Base-by-base conservation (phyloP, 139 green algal genomes). In the Coccomyxa sp. region DNA sequence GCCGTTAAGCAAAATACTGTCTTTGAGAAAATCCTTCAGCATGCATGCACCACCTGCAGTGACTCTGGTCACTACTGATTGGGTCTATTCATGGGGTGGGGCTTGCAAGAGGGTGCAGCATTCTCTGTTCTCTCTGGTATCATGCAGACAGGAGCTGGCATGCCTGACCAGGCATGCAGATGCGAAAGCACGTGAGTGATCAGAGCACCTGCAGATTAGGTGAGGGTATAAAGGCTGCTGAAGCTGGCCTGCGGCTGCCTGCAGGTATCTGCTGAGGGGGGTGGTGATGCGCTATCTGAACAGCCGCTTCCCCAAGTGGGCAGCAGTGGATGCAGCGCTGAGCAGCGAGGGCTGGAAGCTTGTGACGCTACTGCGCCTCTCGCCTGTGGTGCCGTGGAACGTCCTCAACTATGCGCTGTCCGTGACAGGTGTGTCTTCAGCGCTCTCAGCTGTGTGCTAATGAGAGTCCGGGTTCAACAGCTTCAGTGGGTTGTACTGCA, bases 301-400 rank as follows among this genome's bases (percentile, higher is more conserved):
- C 14, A 69, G 44, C 16, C 79, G 84, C 50, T 92, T 84, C 70
- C 87, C 85, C 27, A 86, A 86, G 74, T 92, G 88, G 88, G 81
- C 78, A 29, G 78, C 77, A 24, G 71, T 84, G 6, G 81, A 84
- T 34, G 44, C 73, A 29, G 79, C 79, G 18, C 54, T 73, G 35
- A 71, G 74, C 35, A 72, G 55, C 27, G 79, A 83, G 39, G 79
- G 85, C 39, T 92, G 87, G 86, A 92, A 92, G 76, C 80, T 92
- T 73, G 81, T 92, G 24, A 87, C 82, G 35, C 81, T 92, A 68
- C 79, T 92, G 81, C 82, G 88, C 12, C 80, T 92, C 37, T 83
- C 55, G 34, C 87, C 87, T 38, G 81, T 92, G 24, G 83, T 88
- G 22, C 88, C 88, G 9, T 92, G 86, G 84, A 92, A 92, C 73